These are phyloP conservation scores for Vaccinium corymbosum DNA, from an alignment of 148 eudicot genomes.

Conservation along the genomic window DNA sequence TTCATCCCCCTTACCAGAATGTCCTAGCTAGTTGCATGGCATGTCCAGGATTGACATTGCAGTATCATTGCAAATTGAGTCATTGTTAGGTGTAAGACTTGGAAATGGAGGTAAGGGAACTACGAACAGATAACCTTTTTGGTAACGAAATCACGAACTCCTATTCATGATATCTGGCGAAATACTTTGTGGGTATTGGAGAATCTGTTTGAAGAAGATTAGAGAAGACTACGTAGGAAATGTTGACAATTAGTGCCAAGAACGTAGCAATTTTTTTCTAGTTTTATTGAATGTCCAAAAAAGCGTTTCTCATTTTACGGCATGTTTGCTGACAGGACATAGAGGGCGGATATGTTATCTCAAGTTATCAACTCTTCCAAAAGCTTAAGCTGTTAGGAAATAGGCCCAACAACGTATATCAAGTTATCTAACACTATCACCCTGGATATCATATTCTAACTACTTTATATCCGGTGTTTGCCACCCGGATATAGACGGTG, in stretches of 20 bases:
- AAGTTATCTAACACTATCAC: too few species aligned
- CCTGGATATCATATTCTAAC: too few species aligned
- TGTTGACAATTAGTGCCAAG: neutral
- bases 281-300: neutral
- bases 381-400: too few species aligned
- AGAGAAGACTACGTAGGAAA: neutral
- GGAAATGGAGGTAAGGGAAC: neutral
- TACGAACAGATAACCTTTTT: neutral
- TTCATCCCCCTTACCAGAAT: neutral
- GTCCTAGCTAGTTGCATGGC: neutral
- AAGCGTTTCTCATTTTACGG: neutral
- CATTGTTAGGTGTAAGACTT: neutral
- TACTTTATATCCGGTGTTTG: too few species aligned
- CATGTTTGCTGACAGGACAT: too few species aligned
- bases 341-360: too few species aligned
- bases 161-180: neutral
- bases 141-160: neutral
- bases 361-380: too few species aligned
- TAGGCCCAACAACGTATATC: too few species aligned
- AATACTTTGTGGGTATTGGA: neutral
- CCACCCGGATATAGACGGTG: too few species aligned
- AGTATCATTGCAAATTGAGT: neutral
- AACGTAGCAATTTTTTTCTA: neutral
- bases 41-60: neutral
- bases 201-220: neutral